phyloP scores from a whole-genome alignment of 495 filamentous ascomycete genomes.

The Tuber umbilicatum region DNA sequence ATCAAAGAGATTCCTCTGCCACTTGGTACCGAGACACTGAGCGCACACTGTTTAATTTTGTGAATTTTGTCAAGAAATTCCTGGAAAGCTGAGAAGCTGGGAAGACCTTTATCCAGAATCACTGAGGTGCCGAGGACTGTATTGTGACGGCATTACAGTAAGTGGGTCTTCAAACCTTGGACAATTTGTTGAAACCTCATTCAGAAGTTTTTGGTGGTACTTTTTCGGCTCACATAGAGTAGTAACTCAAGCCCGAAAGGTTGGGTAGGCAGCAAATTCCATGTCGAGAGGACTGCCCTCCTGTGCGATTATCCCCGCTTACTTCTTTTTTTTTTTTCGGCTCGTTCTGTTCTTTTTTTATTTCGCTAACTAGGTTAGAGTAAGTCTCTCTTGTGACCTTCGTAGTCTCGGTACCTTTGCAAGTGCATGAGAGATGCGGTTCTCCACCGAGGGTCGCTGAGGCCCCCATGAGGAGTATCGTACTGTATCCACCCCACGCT shows the following conservation, averaged over 20 bases:
- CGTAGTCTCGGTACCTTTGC: not conserved
- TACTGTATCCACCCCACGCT: slow-evolving; percentile 1
- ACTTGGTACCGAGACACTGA: not conserved
- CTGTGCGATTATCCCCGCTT: slow-evolving; percentile 12
- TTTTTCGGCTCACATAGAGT: slow-evolving; percentile 27
- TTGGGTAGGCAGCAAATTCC: slow-evolving; percentile 35
- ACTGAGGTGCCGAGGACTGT: not conserved
- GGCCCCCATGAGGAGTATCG: not conserved
- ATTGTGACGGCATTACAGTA: not conserved
- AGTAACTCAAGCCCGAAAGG: slow-evolving; percentile 27
- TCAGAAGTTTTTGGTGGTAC: slow-evolving; percentile 6
- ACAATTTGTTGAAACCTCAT: not conserved
- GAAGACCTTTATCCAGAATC: not conserved
- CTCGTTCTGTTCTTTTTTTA: slow-evolving; percentile 20
- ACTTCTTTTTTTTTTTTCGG: too few relatives aligned
- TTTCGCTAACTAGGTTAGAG: not conserved
- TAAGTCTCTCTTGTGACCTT: not conserved
- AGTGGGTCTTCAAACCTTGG: not conserved
- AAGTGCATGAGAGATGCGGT: not conserved
- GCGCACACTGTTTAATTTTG: not conserved
- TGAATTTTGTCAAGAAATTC: not conserved
- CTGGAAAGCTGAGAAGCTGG: not conserved
- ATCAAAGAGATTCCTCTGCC: not conserved
- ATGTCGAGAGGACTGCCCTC: slow-evolving; percentile 17
- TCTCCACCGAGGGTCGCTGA: not conserved